Evolutionary conservation across 257 asterid species (phyloP).

Genomic region (Ocimum tenuiflorum): DNA sequence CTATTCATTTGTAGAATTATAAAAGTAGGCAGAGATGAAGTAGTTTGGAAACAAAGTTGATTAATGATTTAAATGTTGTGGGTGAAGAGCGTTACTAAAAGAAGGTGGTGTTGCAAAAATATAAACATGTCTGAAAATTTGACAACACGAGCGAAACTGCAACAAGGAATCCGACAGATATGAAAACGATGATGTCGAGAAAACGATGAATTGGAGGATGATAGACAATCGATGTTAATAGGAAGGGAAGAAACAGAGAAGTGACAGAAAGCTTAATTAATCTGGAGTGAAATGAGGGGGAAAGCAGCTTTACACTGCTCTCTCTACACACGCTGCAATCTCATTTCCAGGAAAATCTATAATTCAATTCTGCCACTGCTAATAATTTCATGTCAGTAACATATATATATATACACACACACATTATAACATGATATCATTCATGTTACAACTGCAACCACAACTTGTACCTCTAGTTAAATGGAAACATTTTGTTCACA

Average conservation of each 20-base stretch:
- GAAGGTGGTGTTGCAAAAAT: neutral
- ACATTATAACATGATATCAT: no score
- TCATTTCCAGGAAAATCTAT: neutral
- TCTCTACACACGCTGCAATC: no score
- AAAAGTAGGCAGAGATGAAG: no score
- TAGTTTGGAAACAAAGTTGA: no score
- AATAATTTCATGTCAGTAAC: neutral
- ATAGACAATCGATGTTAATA: constrained; percentile 7
- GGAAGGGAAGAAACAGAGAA: constrained; percentile 17
- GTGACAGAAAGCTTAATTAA: constrained; percentile 35
- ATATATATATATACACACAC: no score
- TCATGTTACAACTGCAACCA: no score
- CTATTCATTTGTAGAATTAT: no score
- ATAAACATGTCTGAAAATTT: neutral
- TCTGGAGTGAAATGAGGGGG: constrained; percentile 1
- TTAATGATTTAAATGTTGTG: neutral
- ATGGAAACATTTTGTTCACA: no score
- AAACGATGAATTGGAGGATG: constrained; percentile 27
- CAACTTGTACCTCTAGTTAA: no score
- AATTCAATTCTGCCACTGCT: no score
- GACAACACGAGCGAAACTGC: constrained; percentile 1
- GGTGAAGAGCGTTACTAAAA: neutral
- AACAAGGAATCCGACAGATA: constrained; percentile 17
- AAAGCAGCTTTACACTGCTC: constrained; percentile 32
- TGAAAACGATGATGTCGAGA: constrained; percentile 13